Evolutionary conservation across 83 land plant species (phyloP).

Genomic region (Larix sibirica): DNA sequence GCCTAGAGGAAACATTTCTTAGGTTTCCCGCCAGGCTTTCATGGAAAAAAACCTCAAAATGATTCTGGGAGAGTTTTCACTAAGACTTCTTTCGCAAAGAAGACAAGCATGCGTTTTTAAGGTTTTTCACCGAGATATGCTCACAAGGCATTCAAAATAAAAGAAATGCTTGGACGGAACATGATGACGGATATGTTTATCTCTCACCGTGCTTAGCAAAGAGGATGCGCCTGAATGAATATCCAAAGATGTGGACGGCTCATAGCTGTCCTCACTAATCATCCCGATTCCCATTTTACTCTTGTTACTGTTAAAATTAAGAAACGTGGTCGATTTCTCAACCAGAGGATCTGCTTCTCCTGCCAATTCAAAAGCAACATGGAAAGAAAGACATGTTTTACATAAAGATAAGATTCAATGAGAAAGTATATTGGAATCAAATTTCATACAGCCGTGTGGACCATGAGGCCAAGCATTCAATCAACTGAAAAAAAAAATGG

Average conservation of each 20-base stretch:
- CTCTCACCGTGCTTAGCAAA: neutral
- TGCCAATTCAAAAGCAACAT: neutral
- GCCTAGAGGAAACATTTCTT: no score
- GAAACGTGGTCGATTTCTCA: neutral
- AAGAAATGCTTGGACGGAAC: neutral
- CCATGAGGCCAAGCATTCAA: neutral
- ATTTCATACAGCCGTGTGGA: neutral
- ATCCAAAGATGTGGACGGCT: neutral
- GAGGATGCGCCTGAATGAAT: neutral
- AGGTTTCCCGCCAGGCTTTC: neutral
- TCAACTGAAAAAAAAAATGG: neutral
- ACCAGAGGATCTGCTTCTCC: neutral
- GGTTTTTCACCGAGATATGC: neutral
- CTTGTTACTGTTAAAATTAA: neutral
- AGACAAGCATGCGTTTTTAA: neutral
- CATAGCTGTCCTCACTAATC: neutral
- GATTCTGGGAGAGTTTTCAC: neutral
- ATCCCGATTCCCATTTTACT: constrained; percentile 2
- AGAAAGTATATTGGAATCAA: neutral
- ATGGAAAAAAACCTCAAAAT: neutral
- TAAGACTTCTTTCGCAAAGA: neutral
- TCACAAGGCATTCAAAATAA: neutral
- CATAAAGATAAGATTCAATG: neutral
- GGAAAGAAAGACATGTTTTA: neutral
- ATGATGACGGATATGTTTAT: no score